Evolutionary conservation across 179 eudicot genomes (phyloP).

Genomic region (Silene vulgaris): DNA sequence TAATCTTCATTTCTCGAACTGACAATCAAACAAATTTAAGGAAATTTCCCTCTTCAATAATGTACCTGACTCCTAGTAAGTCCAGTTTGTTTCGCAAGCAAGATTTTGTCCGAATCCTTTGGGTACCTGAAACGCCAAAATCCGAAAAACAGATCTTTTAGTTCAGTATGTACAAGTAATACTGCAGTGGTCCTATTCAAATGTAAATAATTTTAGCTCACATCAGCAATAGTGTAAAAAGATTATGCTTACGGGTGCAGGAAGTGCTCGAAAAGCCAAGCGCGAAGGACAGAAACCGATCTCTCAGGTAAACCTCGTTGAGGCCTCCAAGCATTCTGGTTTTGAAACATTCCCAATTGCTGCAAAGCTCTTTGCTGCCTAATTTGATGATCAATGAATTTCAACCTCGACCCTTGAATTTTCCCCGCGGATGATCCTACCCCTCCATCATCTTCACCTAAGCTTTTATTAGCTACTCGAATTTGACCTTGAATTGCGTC

Average conservation of each 20-base stretch:
- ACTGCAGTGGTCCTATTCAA: background rate
- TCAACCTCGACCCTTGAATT: conserved; percentile 51
- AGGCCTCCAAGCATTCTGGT: conserved; percentile 79
- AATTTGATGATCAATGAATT: conserved; percentile 61
- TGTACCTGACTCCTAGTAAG: conserved; percentile 84
- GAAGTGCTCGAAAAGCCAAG: conserved; percentile 87
- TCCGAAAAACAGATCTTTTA: background rate
- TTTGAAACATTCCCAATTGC: conserved; percentile 71
- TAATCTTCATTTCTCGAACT: background rate
- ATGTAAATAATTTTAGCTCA: background rate
- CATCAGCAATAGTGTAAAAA: too few relatives aligned
- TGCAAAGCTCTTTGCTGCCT: conserved; percentile 64
- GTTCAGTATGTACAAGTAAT: background rate
- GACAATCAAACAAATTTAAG: background rate
- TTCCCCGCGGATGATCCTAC: conserved; percentile 24
- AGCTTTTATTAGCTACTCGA: conserved; percentile 46
- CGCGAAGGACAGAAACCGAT: conserved; percentile 84
- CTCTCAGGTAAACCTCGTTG: conserved; percentile 89
- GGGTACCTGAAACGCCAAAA: conserved; percentile 54
- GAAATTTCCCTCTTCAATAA: background rate
- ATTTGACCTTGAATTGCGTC: conserved; percentile 64
- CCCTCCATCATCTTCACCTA: conserved; percentile 65
- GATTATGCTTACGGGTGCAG: conserved; percentile 64
- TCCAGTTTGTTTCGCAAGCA: conserved; percentile 88
- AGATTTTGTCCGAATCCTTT: conserved; percentile 75